Evolutionary conservation across 441 rosid genomes (phyloP).

Genomic region (Brassica hybrid): DNA sequence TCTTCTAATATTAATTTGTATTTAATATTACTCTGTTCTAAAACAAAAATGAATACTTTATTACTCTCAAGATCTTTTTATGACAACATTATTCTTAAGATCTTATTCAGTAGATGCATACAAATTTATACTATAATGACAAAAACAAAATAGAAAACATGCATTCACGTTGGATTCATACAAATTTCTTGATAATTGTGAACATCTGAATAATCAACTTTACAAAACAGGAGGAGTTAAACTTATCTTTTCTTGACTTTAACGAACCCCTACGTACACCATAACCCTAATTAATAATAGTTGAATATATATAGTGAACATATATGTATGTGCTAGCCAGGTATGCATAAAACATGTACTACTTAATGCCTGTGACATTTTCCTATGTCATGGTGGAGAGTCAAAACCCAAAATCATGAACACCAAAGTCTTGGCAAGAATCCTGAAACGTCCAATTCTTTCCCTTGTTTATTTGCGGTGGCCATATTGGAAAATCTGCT

Average conservation of each 20-base stretch:
- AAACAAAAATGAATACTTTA: too few species aligned
- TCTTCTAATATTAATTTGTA: neutral
- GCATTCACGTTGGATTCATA: neutral
- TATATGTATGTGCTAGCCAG: neutral
- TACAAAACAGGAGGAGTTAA: neutral
- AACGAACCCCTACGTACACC: slow-evolving; percentile 6
- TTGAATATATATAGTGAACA: neutral
- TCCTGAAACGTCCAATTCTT: slow-evolving; percentile 18
- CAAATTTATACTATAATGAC: neutral
- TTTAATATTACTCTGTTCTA: neutral
- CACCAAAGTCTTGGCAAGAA: slow-evolving; percentile 35
- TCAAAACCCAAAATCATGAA: slow-evolving; percentile 36
- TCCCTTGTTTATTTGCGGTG: slow-evolving; percentile 5
- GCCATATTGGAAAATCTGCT: slow-evolving; percentile 17
- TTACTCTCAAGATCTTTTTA: too few species aligned
- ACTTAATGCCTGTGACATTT: neutral
- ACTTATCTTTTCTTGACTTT: slow-evolving; percentile 9
- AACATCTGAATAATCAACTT: slow-evolving; percentile 12
- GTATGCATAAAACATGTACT: neutral
- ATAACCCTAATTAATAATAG: too few species aligned
- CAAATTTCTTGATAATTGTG: neutral
- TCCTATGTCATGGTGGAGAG: neutral
- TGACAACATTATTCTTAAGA: neutral
- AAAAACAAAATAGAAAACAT: neutral
- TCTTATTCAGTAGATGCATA: neutral